Evolutionary conservation across 305 asterid species (phyloP).

Genomic region (Caryopteris hybrid): DNA sequence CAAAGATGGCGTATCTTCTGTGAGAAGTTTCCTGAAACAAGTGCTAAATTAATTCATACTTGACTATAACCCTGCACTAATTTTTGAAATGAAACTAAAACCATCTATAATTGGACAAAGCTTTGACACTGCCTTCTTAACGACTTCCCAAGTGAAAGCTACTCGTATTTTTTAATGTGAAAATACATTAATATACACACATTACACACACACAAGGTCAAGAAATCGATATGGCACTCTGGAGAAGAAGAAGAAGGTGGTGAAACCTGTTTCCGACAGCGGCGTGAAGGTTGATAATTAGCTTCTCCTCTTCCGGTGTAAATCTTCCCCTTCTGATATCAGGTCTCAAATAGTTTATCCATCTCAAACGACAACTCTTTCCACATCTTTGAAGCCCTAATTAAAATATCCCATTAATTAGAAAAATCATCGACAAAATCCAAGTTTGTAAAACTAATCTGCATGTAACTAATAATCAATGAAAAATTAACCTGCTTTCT

Average conservation of each 20-base stretch:
- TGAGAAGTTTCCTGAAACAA: constrained; percentile 20
- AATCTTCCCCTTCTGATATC: constrained; percentile 93
- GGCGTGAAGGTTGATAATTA: constrained; percentile 85
- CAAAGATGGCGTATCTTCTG: neutral
- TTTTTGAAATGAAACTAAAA: constrained; percentile 12
- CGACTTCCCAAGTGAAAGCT: constrained; percentile 37
- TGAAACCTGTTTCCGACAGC: constrained; percentile 94
- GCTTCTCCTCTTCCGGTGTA: constrained; percentile 79
- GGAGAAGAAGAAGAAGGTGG: no score
- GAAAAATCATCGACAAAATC: no score
- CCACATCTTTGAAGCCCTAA: constrained; percentile 96
- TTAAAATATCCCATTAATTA: no score
- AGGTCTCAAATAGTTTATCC: constrained; percentile 93
- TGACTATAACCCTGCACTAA: constrained; percentile 6
- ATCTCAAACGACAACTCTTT: constrained; percentile 83
- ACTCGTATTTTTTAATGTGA: constrained; percentile 18
- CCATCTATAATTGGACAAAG: no score
- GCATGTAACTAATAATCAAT: neutral
- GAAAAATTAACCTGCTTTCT: constrained; percentile 99
- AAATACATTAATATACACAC: no score
- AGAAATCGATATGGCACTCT: no score
- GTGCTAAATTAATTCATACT: constrained; percentile 13
- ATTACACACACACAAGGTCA: neutral
- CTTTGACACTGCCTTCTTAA: constrained; percentile 32
- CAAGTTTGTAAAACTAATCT: neutral